Conservation (phyloP, 1,139 yeast genomes). For the Pichia sp. region DNA sequence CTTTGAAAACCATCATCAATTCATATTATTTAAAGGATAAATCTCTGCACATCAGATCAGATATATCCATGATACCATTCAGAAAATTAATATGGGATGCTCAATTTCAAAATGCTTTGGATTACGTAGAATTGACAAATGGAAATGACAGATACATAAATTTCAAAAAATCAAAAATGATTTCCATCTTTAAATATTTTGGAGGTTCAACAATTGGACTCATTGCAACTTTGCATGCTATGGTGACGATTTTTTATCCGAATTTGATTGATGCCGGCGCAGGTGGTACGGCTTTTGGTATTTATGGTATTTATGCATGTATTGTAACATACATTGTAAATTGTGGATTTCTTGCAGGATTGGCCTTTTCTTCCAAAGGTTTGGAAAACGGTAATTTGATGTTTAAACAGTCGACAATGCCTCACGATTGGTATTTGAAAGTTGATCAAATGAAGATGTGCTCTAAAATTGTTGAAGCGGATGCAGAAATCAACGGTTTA, state of each 20-base stretch:
- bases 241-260: slow-evolving; percentile 30
- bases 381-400: slow-evolving; percentile 49
- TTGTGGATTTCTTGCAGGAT: slow-evolving; percentile 49
- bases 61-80: slow-evolving; percentile 53
- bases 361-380: slow-evolving; percentile 42
- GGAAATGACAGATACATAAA: slow-evolving; percentile 45
- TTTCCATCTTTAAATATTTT: slow-evolving; percentile 25
- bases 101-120: slow-evolving; percentile 49
- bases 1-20: slow-evolving; percentile 16
- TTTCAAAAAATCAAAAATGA: slow-evolving; percentile 23
- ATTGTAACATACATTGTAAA: slow-evolving; percentile 55
- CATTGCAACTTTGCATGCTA: slow-evolving; percentile 26
- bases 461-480: slow-evolving; percentile 58
- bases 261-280: slow-evolving; percentile 25
- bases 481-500: slow-evolving; percentile 42
- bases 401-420: slow-evolving; percentile 51
- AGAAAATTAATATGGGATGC: slow-evolving; percentile 51
- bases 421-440: slow-evolving; percentile 56
- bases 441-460: slow-evolving; percentile 65
- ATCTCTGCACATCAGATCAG: slow-evolving; percentile 30
- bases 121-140: slow-evolving; percentile 51
- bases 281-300: slow-evolving; percentile 28
- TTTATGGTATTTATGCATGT: slow-evolving; percentile 49
- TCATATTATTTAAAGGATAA: slow-evolving; percentile 31
- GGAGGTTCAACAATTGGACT: slow-evolving; percentile 28